Evolutionary conservation across 495 filamentous ascomycete species (phyloP).

Genomic region (Friedmanniomyces simplex): DNA sequence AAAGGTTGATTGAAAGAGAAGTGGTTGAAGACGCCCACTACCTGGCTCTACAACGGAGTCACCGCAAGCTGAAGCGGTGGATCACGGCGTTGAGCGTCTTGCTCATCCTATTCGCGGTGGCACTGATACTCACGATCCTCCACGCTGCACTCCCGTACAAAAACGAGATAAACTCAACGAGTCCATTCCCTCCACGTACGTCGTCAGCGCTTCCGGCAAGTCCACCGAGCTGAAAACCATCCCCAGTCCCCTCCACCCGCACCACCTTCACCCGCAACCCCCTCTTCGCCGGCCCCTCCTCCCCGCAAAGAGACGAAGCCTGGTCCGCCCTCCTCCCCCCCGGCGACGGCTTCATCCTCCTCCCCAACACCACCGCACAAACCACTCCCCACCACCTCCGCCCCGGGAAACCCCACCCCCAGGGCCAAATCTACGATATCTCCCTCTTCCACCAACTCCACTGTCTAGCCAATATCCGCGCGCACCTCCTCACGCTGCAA

Average conservation of each 20-base stretch:
- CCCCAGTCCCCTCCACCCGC: neutral
- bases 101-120: neutral
- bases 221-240: neutral
- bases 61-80: slow-evolving; percentile 1
- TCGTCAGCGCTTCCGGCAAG: too few relatives aligned
- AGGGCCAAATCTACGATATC: slow-evolving; percentile 19
- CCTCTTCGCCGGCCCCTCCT: slow-evolving; percentile 10
- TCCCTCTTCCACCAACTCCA: slow-evolving; percentile 22
- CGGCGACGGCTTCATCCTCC: slow-evolving; percentile 18
- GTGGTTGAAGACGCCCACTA: neutral
- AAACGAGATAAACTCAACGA: too few relatives aligned
- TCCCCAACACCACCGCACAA: slow-evolving; percentile 4
- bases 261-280: slow-evolving; percentile 13
- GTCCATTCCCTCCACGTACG: too few relatives aligned
- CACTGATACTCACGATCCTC: neutral
- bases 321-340: slow-evolving; percentile 5
- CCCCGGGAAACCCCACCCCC: slow-evolving; percentile 4
- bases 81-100: neutral
- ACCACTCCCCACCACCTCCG: slow-evolving; percentile 5
- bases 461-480: slow-evolving; percentile 15
- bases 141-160: neutral
- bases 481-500: slow-evolving; percentile 3
- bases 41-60: neutral
- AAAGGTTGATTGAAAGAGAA: slow-evolving; percentile 1
- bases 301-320: slow-evolving; percentile 8